phyloP scores from a whole-genome alignment of 371 early-diverging fungal species.

The Mortierella sp. region DNA sequence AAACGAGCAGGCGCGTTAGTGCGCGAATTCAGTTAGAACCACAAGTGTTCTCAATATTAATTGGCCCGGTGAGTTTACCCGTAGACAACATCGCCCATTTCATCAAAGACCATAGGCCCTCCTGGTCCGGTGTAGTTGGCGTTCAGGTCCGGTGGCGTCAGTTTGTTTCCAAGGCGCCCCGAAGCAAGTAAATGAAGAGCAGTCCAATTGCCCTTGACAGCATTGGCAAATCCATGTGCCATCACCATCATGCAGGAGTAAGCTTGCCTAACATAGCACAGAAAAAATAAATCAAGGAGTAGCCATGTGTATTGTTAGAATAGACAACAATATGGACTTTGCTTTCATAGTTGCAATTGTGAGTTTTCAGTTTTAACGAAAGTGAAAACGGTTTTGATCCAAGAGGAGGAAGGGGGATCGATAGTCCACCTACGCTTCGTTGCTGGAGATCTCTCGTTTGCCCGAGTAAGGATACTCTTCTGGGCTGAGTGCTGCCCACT shows the following conservation, averaged over 20 bases:
- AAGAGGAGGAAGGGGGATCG: not conserved
- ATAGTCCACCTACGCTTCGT: conserved; percentile 67
- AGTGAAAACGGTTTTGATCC: not conserved
- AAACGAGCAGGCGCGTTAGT: not conserved
- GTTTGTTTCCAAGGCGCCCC: conserved; percentile 64
- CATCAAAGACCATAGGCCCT: conserved; percentile 69
- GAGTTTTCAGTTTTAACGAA: not conserved
- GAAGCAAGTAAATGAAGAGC: conserved; percentile 60
- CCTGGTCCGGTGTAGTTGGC: conserved; percentile 72
- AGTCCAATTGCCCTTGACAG: conserved; percentile 51
- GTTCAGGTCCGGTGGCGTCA: conserved; percentile 66
- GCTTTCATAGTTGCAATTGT: not conserved
- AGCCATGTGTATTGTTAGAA: not conserved
- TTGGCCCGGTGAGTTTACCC: conserved; percentile 33
- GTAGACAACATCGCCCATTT: conserved; percentile 68
- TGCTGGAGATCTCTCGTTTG: conserved; percentile 65
- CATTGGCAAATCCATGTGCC: conserved; percentile 69
- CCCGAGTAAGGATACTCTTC: conserved; percentile 70
- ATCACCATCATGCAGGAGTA: conserved; percentile 75
- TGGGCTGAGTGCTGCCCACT: conserved; percentile 65
- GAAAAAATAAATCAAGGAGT: not conserved
- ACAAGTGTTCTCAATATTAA: not conserved
- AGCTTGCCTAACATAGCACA: conserved; percentile 35
- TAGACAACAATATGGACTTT: not conserved
- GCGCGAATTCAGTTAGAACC: not conserved